Evolutionary conservation across 1,284 basidiomycete species (phyloP).

Genomic region (Rhodotorula sp.): DNA sequence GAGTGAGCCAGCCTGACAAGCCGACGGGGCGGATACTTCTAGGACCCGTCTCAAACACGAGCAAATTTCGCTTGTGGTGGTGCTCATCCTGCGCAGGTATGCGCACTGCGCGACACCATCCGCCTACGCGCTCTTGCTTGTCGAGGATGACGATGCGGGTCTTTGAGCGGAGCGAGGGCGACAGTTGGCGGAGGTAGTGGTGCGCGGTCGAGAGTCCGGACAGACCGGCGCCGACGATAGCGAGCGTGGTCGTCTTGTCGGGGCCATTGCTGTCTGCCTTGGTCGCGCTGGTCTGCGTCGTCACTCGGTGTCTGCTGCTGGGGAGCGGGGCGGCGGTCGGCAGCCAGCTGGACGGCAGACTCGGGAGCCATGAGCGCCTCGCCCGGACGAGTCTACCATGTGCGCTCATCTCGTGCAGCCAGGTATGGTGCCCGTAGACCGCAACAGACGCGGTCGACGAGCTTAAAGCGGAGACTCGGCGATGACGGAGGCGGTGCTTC

Average conservation of each 20-base stretch:
- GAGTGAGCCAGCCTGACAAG: constrained; percentile 54
- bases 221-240: constrained; percentile 76
- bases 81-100: constrained; percentile 61
- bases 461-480: no score
- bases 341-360: no score
- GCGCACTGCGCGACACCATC: constrained; percentile 73
- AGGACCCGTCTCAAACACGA: constrained; percentile 76
- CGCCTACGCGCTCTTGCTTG: constrained; percentile 64
- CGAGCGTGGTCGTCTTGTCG: constrained; percentile 51
- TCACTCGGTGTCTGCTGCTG: no score
- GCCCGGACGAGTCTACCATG: no score
- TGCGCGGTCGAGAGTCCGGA: constrained; percentile 78
- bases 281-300: no score
- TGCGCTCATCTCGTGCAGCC: no score
- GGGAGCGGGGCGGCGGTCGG: no score
- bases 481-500: no score
- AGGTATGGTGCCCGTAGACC: no score
- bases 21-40: constrained; percentile 74
- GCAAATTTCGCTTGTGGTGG: constrained; percentile 43
- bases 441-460: no score
- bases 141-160: constrained; percentile 67
- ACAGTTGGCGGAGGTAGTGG: constrained; percentile 67
- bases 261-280: not conserved
- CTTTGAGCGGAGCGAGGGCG: constrained; percentile 47
- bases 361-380: no score